phyloP scores from a whole-genome alignment of 345 rosid species.

The Abelmoschus esculentus region DNA sequence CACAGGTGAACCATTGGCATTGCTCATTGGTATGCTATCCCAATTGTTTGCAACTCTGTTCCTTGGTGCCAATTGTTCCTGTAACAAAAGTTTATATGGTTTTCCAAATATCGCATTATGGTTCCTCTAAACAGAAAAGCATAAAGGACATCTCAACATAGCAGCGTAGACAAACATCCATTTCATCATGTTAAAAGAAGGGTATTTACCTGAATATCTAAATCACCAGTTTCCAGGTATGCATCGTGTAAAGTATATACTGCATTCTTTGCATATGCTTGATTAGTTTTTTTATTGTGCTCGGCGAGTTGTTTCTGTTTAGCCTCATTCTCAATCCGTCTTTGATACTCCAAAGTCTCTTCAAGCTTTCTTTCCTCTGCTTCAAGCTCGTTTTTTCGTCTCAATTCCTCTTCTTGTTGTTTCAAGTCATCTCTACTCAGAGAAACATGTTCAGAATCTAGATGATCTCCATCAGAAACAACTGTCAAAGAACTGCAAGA shows the following conservation, averaged over 20 bases:
- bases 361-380: slow-evolving; percentile 86
- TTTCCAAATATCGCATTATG: background rate
- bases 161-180: slow-evolving; percentile 4
- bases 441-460: slow-evolving; percentile 39
- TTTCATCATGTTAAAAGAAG: slow-evolving; percentile 11
- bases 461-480: slow-evolving; percentile 44
- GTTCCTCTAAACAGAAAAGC: background rate
- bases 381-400: slow-evolving; percentile 71
- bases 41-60: slow-evolving; percentile 29
- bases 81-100: slow-evolving; percentile 17
- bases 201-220: slow-evolving; percentile 27
- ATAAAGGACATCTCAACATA: background rate
- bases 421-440: slow-evolving; percentile 39
- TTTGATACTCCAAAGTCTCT: slow-evolving; percentile 80
- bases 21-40: slow-evolving; percentile 23
- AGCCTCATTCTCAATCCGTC: slow-evolving; percentile 82
- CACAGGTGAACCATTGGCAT: slow-evolving; percentile 22
- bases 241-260: slow-evolving; percentile 24
- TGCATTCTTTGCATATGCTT: slow-evolving; percentile 27
- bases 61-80: slow-evolving; percentile 32
- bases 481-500: slow-evolving; percentile 49
- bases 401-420: slow-evolving; percentile 67
- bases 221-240: slow-evolving; percentile 25
- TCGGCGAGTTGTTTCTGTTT: slow-evolving; percentile 76
- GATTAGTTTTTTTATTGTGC: slow-evolving; percentile 54